Conservation (phyloP, 345 rosid species). For the Erysimum cheiranthoides region DNA sequence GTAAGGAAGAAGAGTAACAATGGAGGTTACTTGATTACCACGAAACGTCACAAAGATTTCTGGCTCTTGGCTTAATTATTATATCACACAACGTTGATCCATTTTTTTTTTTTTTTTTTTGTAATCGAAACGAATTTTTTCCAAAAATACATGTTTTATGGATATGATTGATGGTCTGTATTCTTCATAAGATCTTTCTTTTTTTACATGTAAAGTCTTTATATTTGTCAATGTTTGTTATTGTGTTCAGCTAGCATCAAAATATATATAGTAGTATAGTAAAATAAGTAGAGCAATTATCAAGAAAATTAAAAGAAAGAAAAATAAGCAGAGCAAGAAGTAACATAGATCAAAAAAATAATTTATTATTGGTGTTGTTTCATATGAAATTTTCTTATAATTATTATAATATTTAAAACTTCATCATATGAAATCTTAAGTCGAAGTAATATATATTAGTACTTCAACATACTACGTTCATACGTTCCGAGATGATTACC, state of each 20-base stretch:
- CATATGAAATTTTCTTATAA: not conserved
- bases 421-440: not conserved
- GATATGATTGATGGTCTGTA: slow-evolving; percentile 4
- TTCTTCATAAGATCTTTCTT: not conserved
- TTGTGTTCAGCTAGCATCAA: not conserved
- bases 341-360: not conserved
- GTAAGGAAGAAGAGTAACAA: slow-evolving; percentile 88
- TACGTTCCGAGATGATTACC: not conserved
- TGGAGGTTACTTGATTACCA: slow-evolving; percentile 96
- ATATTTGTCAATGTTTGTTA: slow-evolving; percentile 11
- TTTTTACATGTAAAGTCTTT: slow-evolving; percentile 24
- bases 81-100: not conserved
- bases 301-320: not conserved
- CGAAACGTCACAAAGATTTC: slow-evolving; percentile 95
- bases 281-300: not conserved
- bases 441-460: not conserved
- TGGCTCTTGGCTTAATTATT: slow-evolving; percentile 84
- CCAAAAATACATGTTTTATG: not conserved
- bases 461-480: not conserved
- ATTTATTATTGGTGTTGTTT: not conserved
- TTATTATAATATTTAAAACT: not conserved
- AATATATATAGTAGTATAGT: not conserved
- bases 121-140: not conserved
- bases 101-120: not conserved
- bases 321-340: not conserved